A percentile compares a stretch with the other conserved stretches of the same genome.
These are phyloP conservation scores for Eucalyptus caleyi DNA, from an alignment of 345 rosid genomes.

Conservation along the genomic window DNA sequence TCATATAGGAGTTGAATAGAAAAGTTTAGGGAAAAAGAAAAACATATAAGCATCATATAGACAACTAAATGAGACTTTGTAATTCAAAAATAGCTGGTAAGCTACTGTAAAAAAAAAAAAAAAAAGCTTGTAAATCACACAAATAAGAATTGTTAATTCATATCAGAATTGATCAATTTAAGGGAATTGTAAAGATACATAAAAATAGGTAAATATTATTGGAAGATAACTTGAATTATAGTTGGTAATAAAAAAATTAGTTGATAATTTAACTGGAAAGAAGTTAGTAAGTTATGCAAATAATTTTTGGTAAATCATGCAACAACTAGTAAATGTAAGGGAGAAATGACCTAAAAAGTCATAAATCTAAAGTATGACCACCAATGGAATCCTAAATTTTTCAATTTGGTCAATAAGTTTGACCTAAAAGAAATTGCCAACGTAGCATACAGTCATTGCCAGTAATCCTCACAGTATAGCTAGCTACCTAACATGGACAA, in stretches of 20 bases:
- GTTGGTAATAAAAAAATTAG: not conserved
- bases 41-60: not conserved
- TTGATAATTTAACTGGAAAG: not conserved
- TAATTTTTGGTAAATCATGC: not conserved
- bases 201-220: not conserved
- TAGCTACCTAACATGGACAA: not conserved
- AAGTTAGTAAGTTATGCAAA: not conserved
- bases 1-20: not conserved
- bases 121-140: not conserved
- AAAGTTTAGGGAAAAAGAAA: not conserved
- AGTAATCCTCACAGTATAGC: not conserved
- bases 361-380: not conserved
- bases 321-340: not conserved
- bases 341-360: not conserved
- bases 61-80: not conserved
- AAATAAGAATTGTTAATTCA: not conserved
- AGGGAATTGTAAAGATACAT: not conserved
- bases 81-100: not conserved
- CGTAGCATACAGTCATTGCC: not conserved
- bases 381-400: not conserved
- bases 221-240: not conserved
- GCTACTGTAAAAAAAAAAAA: not conserved
- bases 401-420: not conserved
- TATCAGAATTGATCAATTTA: not conserved
- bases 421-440: not conserved